A percentile compares a stretch with the other conserved stretches of the same genome.
Evolutionary conservation across 2,329 filamentous ascomycete genomes (phyloP).

Genomic region (Claviceps africana): DNA sequence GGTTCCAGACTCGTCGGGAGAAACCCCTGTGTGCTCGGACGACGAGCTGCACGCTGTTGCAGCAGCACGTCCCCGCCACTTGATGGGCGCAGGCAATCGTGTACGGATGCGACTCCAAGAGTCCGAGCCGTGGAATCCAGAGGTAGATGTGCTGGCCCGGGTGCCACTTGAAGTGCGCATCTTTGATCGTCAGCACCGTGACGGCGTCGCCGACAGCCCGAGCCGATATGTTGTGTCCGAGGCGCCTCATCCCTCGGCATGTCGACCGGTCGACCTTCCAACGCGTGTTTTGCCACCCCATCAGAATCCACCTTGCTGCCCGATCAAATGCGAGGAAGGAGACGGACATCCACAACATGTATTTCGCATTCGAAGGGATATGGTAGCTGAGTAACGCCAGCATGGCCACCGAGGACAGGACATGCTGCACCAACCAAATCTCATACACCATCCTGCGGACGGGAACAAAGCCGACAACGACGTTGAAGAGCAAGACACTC

Average conservation of each 20-base stretch:
- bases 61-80: conserved; percentile 35
- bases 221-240: conserved; percentile 39
- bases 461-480: conserved; percentile 47
- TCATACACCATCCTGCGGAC: conserved; percentile 55
- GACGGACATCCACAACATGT: conserved; percentile 53
- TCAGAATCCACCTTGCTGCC: conserved; percentile 31
- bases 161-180: conserved; percentile 44
- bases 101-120: conserved; percentile 45
- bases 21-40: conserved; percentile 43
- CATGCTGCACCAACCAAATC: conserved; percentile 54
- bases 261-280: conserved; percentile 24
- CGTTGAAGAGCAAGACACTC: conserved; percentile 51
- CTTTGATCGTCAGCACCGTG: conserved; percentile 45
- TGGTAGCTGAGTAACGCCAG: conserved; percentile 51
- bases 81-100: conserved; percentile 45
- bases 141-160: conserved; percentile 48
- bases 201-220: conserved; percentile 34
- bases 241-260: conserved; percentile 31
- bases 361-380: conserved; percentile 42
- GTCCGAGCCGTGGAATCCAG: conserved; percentile 41
- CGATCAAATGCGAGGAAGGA: conserved; percentile 50
- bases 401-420: conserved; percentile 46
- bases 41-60: conserved; percentile 46
- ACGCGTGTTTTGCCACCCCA: conserved; percentile 40
- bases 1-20: conserved; percentile 36